Evolutionary conservation across 352 stramenopile genomes (phyloP).

Genomic region (Phytopythium mirpurense): DNA sequence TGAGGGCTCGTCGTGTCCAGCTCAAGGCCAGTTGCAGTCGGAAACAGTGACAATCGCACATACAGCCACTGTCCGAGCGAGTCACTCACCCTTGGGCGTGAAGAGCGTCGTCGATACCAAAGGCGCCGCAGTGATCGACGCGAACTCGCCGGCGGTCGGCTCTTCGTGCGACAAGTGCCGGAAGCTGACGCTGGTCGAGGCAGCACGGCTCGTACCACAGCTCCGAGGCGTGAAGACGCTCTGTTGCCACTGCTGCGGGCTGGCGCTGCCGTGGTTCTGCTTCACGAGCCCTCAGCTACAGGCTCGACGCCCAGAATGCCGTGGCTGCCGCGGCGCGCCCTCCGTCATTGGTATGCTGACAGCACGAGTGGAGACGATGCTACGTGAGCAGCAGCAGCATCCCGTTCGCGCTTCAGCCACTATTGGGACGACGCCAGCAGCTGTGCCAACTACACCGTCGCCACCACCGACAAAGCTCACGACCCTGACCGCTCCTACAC

Average conservation of each 20-base stretch:
- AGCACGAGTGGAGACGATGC: conserved; percentile 1
- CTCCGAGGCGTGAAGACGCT: background rate
- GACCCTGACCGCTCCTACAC: too few species aligned
- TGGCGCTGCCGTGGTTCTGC: conserved; percentile 2
- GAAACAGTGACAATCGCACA: too few species aligned
- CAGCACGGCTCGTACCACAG: background rate
- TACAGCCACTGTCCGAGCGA: too few species aligned
- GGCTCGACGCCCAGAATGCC: background rate
- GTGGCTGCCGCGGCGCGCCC: conserved; percentile 1
- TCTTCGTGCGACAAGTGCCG: background rate
- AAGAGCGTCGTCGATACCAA: too few species aligned
- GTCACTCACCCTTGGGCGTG: too few species aligned
- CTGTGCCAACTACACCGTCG: background rate
- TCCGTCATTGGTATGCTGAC: background rate
- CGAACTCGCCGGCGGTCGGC: too few species aligned
- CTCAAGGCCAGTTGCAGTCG: too few species aligned
- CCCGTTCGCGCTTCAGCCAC: too few species aligned
- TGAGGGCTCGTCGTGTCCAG: too few species aligned
- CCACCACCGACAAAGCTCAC: background rate
- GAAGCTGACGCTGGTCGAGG: background rate
- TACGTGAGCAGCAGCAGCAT: background rate
- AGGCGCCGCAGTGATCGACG: background rate
- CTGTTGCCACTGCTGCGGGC: background rate
- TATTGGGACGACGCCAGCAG: too few species aligned
- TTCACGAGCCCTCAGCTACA: background rate